Conservation (phyloP, 805 yeast genomes). For the Torulaspora maleeae region DNA sequence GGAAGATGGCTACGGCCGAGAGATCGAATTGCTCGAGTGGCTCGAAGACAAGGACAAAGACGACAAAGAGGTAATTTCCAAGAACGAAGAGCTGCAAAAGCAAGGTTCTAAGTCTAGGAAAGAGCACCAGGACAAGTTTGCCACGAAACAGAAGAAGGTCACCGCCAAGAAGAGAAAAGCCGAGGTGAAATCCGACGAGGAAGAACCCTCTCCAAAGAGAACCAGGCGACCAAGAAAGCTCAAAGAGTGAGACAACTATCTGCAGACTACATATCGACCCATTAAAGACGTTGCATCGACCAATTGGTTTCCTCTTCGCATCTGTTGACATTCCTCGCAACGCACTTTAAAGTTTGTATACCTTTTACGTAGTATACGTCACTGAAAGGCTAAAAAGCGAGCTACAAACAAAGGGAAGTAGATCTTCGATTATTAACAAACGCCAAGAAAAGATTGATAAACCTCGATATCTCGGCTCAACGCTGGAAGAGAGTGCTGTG, state of each 20-base stretch:
- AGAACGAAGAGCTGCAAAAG: conserved; percentile 45
- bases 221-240: conserved; percentile 17
- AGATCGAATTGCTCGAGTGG: conserved; percentile 80
- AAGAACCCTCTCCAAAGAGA: conserved; percentile 18
- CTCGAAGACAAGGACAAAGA: conserved; percentile 42
- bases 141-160: conserved; percentile 44
- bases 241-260: background rate
- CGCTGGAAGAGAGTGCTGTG: background rate
- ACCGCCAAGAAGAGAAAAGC: conserved; percentile 20
- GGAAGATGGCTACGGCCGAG: conserved; percentile 73
- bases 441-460: background rate
- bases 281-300: background rate
- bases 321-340: background rate
- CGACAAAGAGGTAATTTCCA: conserved; percentile 52
- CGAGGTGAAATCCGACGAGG: conserved; percentile 9
- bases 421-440: background rate
- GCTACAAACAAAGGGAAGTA: background rate
- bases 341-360: background rate
- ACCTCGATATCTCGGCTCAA: background rate
- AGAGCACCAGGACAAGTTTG: conserved; percentile 62
- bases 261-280: background rate
- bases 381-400: background rate
- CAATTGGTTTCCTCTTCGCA: too few species aligned
- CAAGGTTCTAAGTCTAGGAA: conserved; percentile 66
- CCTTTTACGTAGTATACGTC: background rate